Evolutionary conservation across 768 basidiomycete species (phyloP), one percentile per base, ranked within the genome.

Genomic region (Pleurotus ostreatus): DNA sequence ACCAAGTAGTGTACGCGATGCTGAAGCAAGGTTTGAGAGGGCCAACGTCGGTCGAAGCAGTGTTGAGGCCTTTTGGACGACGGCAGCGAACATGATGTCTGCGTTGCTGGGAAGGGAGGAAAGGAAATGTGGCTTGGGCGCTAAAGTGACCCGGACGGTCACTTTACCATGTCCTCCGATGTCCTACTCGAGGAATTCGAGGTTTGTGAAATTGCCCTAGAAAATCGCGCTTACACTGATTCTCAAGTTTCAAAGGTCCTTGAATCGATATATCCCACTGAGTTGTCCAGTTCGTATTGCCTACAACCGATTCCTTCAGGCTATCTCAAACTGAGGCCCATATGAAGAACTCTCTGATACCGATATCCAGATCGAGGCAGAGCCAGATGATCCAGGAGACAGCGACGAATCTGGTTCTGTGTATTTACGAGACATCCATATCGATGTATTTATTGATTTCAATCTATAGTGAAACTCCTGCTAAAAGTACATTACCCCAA

Each of bases 201-300:
- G 85, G 94, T 95, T 64, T 61, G 59, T 55, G 61, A 44, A 43
- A 53, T 43, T 55, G 55, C 39, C 46, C 48, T 41, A 40, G 22
- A 12, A 53, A 26, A 60, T 47, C 30, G 41, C 39, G 58, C 37
- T 60, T 30, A 13, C 49, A 61, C 54, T 59, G 59, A 53, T 51
- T 30, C 49, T 58, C 57, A 56, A 38, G 60, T 30, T 15, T 13
- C 41, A 16, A 64, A 96, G 89, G 94, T 97, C 23, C 81, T 98
- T 62, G 94, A 96, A 74, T 88, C 93, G 2, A 98, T 98, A 69
- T 98, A 96, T 70, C 93, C 96, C 4, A 88, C 92, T 61, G 96
- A 98, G 71, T 76, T 97, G 57, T 81, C 88, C 65, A 89, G 95
- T 97, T 75, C 67, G 94, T 89, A 61, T 62, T 64, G 62, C 64